Evolutionary conservation across 2,329 filamentous ascomycete species (phyloP).

Genomic region (Microsporum ferrugineum): DNA sequence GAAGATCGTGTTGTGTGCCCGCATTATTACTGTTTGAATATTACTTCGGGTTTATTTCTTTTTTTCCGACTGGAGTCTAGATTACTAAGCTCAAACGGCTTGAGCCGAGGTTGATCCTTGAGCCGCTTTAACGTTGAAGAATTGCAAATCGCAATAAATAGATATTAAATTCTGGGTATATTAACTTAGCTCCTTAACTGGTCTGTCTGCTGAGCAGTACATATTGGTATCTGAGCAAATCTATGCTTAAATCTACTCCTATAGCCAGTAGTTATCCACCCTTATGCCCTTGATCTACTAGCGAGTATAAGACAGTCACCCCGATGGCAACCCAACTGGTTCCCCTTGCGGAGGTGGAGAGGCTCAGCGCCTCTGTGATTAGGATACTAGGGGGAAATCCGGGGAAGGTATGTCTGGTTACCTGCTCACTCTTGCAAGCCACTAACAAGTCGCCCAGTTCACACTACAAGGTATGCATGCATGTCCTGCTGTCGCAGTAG

Average conservation of each 20-base stretch:
- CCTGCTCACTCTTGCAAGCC: not conserved
- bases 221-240: too few relatives aligned
- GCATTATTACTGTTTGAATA: constrained; percentile 1
- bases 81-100: not conserved
- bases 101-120: not conserved
- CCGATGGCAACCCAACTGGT: constrained; percentile 52
- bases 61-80: not conserved
- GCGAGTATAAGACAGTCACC: too few relatives aligned
- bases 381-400: constrained; percentile 86
- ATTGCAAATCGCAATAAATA: too few relatives aligned
- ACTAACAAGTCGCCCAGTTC: constrained; percentile 31
- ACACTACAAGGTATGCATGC: constrained; percentile 44
- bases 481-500: not conserved
- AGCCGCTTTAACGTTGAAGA: too few relatives aligned
- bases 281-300: too few relatives aligned
- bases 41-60: not conserved
- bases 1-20: not conserved
- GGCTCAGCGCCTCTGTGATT: constrained; percentile 65
- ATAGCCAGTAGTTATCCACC: too few relatives aligned
- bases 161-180: too few relatives aligned
- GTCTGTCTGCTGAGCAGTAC: too few relatives aligned
- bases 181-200: too few relatives aligned
- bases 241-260: too few relatives aligned
- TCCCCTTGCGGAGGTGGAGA: constrained; percentile 60
- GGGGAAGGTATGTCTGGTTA: constrained; percentile 51